A percentile compares a stretch with the other conserved stretches of the same genome.
phyloP scores from a whole-genome alignment of 208 protist species.

The Angomonas ambiguus region DNA sequence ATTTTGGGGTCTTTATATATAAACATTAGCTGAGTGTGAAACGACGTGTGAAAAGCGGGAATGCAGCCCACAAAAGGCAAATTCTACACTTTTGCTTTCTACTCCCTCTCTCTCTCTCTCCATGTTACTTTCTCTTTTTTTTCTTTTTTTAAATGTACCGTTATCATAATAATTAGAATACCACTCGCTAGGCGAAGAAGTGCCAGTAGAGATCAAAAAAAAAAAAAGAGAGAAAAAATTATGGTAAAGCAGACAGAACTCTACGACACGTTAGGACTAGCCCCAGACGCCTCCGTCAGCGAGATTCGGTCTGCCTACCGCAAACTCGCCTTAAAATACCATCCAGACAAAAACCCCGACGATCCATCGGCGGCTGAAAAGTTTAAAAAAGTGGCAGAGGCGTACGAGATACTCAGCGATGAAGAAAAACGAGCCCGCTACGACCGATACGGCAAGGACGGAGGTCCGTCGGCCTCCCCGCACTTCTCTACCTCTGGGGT shows the following conservation, averaged over 20 bases:
- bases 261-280: constrained; percentile 78
- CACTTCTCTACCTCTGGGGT: constrained; percentile 82
- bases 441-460: constrained; percentile 74
- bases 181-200: neutral
- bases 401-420: constrained; percentile 95
- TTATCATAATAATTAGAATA: neutral
- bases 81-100: no score
- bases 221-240: neutral
- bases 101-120: constrained; percentile 1
- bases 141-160: neutral
- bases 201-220: no score
- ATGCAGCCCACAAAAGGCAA: no score
- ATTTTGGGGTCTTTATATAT: no score
- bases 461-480: constrained; percentile 21
- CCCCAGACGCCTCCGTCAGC: constrained; percentile 51
- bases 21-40: no score
- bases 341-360: constrained; percentile 87
- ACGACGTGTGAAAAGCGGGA: no score
- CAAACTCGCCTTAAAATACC: constrained; percentile 84
- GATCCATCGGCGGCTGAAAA: constrained; percentile 63
- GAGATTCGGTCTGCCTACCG: constrained; percentile 87
- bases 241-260: constrained; percentile 77
- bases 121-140: neutral
- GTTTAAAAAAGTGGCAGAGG: constrained; percentile 84
- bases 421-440: constrained; percentile 89